A percentile compares a stretch with the other conserved stretches of the same genome.
Conservation (phyloP, 2,329 filamentous ascomycete species). For the Tolypocladium endophyticum region DNA sequence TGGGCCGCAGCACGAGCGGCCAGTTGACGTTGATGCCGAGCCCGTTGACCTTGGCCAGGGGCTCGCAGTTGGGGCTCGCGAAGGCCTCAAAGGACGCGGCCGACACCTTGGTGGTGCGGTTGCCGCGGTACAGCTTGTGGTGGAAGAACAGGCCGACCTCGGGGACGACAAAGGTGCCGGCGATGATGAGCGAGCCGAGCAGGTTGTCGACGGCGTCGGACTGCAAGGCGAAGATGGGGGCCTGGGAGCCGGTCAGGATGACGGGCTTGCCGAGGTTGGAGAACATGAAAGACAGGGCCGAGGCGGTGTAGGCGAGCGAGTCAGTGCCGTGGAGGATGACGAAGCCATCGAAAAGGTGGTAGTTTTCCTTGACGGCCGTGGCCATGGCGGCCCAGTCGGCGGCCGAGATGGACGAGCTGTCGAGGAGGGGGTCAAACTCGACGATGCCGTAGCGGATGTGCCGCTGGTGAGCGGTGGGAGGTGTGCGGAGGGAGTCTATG, state of each 20-base stretch:
- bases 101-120: constrained; percentile 78
- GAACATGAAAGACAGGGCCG: constrained; percentile 88
- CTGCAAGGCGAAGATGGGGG: constrained; percentile 82
- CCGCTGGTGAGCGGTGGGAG: constrained; percentile 66
- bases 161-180: constrained; percentile 84
- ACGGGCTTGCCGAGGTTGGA: constrained; percentile 85
- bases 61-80: constrained; percentile 74
- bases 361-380: constrained; percentile 69
- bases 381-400: constrained; percentile 81
- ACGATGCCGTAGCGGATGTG: constrained; percentile 76
- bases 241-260: constrained; percentile 72
- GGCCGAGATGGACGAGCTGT: constrained; percentile 83
- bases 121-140: constrained; percentile 80
- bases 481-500: constrained; percentile 66
- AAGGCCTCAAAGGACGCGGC: constrained; percentile 82
- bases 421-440: constrained; percentile 75
- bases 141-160: constrained; percentile 94
- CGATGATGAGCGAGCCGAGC: constrained; percentile 77
- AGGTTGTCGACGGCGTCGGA: constrained; percentile 89
- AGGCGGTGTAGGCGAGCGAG: constrained; percentile 80
- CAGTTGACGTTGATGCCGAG: constrained; percentile 74
- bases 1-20: constrained; percentile 66
- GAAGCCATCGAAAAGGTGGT: constrained; percentile 81
- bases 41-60: constrained; percentile 71
- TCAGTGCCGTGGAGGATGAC: constrained; percentile 88